Percentiles rank a stretch among this genome's conserved stretches.
Conservation (phyloP, 2,329 filamentous ascomycete genomes). For the Botrytis squamosa region DNA sequence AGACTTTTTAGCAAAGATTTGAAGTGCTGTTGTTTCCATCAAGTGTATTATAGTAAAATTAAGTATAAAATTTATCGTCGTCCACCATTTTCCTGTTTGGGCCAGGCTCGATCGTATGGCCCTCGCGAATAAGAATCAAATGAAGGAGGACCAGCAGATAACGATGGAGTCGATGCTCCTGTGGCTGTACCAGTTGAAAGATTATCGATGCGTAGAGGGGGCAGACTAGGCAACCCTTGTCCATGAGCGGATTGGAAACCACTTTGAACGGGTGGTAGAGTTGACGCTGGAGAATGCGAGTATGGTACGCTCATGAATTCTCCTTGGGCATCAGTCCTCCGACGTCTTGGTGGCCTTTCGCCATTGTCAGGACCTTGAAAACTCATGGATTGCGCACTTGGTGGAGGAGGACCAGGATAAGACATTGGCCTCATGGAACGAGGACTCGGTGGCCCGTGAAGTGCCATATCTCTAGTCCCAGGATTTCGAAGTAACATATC, state of each 20-base stretch:
- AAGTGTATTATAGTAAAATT: not conserved
- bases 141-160: constrained; percentile 27
- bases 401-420: constrained; percentile 30
- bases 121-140: constrained; percentile 33
- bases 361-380: constrained; percentile 27
- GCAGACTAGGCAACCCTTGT: constrained; percentile 32
- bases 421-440: constrained; percentile 30
- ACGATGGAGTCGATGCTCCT: constrained; percentile 25
- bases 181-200: constrained; percentile 25
- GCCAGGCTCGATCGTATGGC: constrained; percentile 35
- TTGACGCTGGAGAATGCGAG: constrained; percentile 34
- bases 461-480: constrained; percentile 53
- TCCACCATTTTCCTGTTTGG: constrained; percentile 30
- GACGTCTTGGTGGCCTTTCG: constrained; percentile 36
- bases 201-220: constrained; percentile 37
- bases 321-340: constrained; percentile 37
- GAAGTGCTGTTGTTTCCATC: constrained; percentile 22
- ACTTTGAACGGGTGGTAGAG: constrained; percentile 34
- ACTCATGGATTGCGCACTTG: constrained; percentile 26
- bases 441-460: constrained; percentile 54
- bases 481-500: constrained; percentile 63
- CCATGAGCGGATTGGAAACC: constrained; percentile 26
- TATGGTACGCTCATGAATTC: constrained; percentile 36
- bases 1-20: constrained; percentile 1
- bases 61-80: constrained; percentile 21